phyloP scores from a whole-genome alignment of 805 yeast genomes.

The Sungouiozyma intestinalis region DNA sequence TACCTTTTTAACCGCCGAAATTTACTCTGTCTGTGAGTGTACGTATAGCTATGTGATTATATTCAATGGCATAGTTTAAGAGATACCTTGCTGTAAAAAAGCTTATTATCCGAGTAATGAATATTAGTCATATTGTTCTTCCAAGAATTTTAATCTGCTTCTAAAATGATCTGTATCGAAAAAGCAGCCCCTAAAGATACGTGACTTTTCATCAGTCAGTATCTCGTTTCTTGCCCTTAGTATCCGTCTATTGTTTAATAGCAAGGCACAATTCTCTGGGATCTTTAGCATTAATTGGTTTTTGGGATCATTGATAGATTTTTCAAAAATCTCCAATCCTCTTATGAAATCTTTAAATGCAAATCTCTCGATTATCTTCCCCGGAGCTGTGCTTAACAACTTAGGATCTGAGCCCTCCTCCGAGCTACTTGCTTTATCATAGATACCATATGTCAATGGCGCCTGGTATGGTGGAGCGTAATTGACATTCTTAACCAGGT shows the following conservation, averaged over 20 bases:
- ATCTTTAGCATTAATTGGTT: constrained; percentile 47
- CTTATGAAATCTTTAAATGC: constrained; percentile 45
- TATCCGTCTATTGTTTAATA: constrained; percentile 62
- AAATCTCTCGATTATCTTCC: constrained; percentile 32
- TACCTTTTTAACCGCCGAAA: no score
- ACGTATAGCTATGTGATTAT: no score
- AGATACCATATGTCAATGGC: constrained; percentile 54
- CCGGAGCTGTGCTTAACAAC: constrained; percentile 21
- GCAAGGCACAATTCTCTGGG: constrained; percentile 49
- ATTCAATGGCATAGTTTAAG: no score
- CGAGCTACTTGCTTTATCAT: constrained; percentile 21
- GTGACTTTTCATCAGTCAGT: constrained; percentile 29
- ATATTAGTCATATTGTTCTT: constrained; percentile 10
- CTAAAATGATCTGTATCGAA: constrained; percentile 60
- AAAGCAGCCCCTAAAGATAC: constrained; percentile 73
- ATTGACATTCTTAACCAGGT: constrained; percentile 44
- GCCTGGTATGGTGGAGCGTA: constrained; percentile 82
- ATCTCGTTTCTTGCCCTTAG: constrained; percentile 61
- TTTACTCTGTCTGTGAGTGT: no score
- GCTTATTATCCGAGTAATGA: no score
- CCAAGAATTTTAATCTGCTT: constrained; percentile 41
- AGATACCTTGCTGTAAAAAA: no score
- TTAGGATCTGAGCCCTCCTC: constrained; percentile 13
- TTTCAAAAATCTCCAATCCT: constrained; percentile 54
- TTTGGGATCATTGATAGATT: constrained; percentile 38